Conservation (phyloP, 2,329 filamentous ascomycete genomes). For the Aphanoascus verrucosus region DNA sequence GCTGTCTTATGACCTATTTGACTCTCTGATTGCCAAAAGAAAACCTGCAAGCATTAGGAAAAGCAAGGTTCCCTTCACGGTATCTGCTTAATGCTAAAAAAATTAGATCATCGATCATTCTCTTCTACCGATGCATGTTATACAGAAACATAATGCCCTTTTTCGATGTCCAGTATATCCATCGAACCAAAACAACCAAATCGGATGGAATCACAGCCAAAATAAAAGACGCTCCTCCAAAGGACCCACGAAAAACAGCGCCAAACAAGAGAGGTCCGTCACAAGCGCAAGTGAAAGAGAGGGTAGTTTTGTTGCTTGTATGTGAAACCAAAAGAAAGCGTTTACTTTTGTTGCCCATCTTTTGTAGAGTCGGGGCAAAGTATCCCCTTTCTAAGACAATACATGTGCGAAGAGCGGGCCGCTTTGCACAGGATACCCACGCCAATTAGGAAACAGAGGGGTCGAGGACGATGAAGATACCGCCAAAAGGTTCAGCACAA, state of each 20-base stretch:
- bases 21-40: too few relatives aligned
- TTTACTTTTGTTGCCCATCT: neutral
- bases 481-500: neutral
- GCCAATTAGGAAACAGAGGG: neutral
- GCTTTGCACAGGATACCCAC: neutral
- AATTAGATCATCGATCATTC: neutral
- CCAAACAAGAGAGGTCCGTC: neutral
- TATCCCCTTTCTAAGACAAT: neutral
- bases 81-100: neutral
- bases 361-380: neutral
- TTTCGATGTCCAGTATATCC: slow-evolving; percentile 9
- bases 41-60: too few relatives aligned
- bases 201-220: neutral
- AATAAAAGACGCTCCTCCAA: neutral
- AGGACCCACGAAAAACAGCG: neutral
- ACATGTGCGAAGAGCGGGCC: too few relatives aligned
- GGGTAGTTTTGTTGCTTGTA: neutral
- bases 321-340: neutral
- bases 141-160: neutral
- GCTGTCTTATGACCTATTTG: too few relatives aligned
- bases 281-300: neutral
- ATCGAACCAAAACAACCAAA: slow-evolving; percentile 1
- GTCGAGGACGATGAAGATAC: neutral
- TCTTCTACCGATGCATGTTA: neutral
- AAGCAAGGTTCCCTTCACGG: too few relatives aligned